These are phyloP conservation scores for Cardamine resedifolia DNA, from an alignment of 345 rosid species.

Conservation along the genomic window DNA sequence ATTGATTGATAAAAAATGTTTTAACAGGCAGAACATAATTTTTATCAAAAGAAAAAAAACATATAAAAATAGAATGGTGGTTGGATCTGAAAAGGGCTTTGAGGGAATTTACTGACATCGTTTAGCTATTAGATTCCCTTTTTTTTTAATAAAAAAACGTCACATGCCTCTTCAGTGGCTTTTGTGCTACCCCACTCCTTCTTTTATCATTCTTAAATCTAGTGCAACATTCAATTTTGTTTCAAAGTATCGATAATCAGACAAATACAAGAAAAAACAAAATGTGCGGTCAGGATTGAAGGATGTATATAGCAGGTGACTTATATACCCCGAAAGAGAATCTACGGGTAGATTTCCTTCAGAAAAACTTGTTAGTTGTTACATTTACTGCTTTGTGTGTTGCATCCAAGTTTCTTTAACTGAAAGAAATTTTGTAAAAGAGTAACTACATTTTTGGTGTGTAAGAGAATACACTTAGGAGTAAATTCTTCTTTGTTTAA, in stretches of 20 bases:
- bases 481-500: neutral
- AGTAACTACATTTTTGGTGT: neutral
- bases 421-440: neutral
- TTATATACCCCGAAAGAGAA: neutral
- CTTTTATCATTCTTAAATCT: neutral
- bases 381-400: neutral
- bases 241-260: neutral
- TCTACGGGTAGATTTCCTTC: slow-evolving; percentile 2
- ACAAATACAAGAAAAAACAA: neutral
- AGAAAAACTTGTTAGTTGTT: neutral
- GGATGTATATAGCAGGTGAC: neutral
- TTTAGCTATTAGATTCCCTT: slow-evolving; percentile 17
- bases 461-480: neutral
- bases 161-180: slow-evolving; percentile 12
- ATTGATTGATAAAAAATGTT: neutral
- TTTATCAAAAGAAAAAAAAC: neutral
- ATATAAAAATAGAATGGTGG: neutral
- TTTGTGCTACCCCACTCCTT: slow-evolving; percentile 9
- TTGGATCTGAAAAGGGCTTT: neutral
- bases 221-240: neutral
- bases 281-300: neutral
- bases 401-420: neutral
- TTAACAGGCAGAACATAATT: too few species aligned
- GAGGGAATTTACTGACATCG: neutral
- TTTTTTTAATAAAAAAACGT: neutral